phyloP scores from a whole-genome alignment of 108 stramenopile species.

The Skeletonema marinoi region DNA sequence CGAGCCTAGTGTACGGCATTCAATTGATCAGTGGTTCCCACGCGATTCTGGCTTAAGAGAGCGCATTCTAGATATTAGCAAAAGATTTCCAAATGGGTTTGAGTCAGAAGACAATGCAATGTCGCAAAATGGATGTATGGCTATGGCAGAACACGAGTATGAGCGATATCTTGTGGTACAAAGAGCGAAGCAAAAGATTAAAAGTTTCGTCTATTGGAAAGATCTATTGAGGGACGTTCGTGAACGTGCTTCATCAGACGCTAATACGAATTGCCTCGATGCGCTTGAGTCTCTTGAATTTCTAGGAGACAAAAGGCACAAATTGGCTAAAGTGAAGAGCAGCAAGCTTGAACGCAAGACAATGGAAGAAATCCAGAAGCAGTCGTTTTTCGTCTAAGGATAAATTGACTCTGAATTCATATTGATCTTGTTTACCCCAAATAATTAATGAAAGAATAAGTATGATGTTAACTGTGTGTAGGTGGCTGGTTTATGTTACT shows the following conservation, averaged over 20 bases:
- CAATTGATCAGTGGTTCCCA: conserved; percentile 62
- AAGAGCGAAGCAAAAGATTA: conserved; percentile 10
- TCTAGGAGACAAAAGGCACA: background rate
- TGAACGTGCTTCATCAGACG: background rate
- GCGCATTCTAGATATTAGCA: conserved; percentile 55
- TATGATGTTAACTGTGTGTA: too few species aligned
- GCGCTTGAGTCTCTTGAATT: background rate
- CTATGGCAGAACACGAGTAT: conserved; percentile 30
- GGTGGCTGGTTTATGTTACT: too few species aligned
- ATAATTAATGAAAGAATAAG: too few species aligned
- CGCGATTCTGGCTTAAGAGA: conserved; percentile 56
- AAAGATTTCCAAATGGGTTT: conserved; percentile 59
- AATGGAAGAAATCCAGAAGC: background rate
- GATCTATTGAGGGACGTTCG: background rate
- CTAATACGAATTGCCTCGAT: background rate
- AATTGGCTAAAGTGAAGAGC: background rate
- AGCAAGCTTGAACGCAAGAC: background rate
- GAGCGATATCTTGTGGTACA: conserved; percentile 25
- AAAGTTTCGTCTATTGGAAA: conserved; percentile 9
- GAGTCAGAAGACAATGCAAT: background rate
- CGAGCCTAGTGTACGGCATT: conserved; percentile 37
- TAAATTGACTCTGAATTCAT: too few species aligned
- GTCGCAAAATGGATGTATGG: background rate
- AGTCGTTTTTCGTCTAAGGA: background rate
- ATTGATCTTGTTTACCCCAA: too few species aligned